phyloP scores from a whole-genome alignment of 2,329 filamentous ascomycete genomes.

The Aureobasidium sp. region DNA sequence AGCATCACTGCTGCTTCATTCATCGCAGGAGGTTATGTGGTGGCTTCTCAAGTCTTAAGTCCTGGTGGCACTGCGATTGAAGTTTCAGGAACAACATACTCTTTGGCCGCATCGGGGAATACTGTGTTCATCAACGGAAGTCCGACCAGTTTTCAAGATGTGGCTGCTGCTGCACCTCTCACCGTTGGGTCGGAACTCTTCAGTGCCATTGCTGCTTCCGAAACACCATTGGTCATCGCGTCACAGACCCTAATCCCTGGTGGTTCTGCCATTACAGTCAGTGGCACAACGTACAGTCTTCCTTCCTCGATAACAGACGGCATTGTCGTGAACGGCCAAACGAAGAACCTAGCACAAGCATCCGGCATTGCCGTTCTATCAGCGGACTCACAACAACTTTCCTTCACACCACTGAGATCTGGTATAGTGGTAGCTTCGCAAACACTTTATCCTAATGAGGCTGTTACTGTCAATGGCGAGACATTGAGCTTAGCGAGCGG shows the following conservation, averaged over 20 bases:
- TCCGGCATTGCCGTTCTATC: not conserved
- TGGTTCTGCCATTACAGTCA: not conserved
- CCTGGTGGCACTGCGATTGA: not conserved
- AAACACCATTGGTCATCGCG: not conserved
- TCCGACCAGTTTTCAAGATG: not conserved
- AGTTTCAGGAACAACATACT: not conserved
- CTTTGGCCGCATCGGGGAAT: not conserved
- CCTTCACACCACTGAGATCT: not conserved
- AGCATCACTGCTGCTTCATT: not conserved
- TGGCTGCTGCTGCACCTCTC: not conserved
- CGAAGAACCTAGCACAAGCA: not conserved
- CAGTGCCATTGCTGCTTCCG: not conserved
- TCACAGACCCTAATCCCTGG: constrained; percentile 7
- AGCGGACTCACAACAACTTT: not conserved
- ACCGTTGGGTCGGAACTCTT: not conserved
- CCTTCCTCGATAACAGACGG: not conserved
- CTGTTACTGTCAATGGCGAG: constrained; percentile 26
- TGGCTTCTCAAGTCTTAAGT: not conserved
- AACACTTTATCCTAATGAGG: constrained; percentile 17
- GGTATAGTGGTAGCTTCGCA: constrained; percentile 5
- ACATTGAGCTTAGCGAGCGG: not conserved
- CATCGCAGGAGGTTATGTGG: not conserved
- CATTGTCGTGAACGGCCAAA: not conserved
- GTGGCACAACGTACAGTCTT: not conserved
- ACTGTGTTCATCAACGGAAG: not conserved